Conservation (phyloP, 2,329 filamentous ascomycete species). For the Gnomoniopsis sp. region DNA sequence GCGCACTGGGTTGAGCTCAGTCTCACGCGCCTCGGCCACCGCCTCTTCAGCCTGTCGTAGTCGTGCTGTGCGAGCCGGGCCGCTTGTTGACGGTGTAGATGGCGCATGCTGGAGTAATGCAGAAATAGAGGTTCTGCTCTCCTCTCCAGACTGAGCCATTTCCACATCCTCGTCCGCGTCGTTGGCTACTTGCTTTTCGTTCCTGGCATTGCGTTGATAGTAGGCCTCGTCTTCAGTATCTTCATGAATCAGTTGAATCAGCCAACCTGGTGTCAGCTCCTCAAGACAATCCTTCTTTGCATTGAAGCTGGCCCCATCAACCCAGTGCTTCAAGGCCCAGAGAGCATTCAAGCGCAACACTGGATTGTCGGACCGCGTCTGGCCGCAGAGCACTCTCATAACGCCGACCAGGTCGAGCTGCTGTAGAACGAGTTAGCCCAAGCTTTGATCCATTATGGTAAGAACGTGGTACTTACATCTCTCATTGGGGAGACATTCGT, state of each 20-base stretch:
- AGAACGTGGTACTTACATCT: slow-evolving; percentile 55
- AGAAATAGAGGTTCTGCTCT: slow-evolving; percentile 24
- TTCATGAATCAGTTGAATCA: slow-evolving; percentile 72
- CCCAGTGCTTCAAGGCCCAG: slow-evolving; percentile 91
- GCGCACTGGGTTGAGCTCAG: slow-evolving; percentile 64
- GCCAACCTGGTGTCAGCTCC: slow-evolving; percentile 73
- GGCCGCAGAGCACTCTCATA: slow-evolving; percentile 73
- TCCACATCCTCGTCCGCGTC: slow-evolving; percentile 58
- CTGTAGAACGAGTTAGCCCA: slow-evolving; percentile 35
- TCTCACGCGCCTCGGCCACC: slow-evolving; percentile 54
- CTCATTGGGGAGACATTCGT: slow-evolving; percentile 89
- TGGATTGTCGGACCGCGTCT: slow-evolving; percentile 78
- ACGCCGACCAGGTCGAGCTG: slow-evolving; percentile 71
- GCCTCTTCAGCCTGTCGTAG: slow-evolving; percentile 48
- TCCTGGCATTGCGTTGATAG: slow-evolving; percentile 26
- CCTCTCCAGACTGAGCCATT: slow-evolving; percentile 47
- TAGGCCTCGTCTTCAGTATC: slow-evolving; percentile 54
- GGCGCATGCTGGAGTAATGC: slow-evolving; percentile 19
- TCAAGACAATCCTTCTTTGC: slow-evolving; percentile 76
- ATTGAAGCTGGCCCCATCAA: slow-evolving; percentile 66
- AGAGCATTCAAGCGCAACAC: slow-evolving; percentile 79
- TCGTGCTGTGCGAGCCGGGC: slow-evolving; percentile 33
- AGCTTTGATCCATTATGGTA: not conserved
- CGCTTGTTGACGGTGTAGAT: slow-evolving; percentile 18
- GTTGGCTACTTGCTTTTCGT: slow-evolving; percentile 17